phyloP scores from a whole-genome alignment of 176 grass and related monocot species.

The Cocos nucifera region DNA sequence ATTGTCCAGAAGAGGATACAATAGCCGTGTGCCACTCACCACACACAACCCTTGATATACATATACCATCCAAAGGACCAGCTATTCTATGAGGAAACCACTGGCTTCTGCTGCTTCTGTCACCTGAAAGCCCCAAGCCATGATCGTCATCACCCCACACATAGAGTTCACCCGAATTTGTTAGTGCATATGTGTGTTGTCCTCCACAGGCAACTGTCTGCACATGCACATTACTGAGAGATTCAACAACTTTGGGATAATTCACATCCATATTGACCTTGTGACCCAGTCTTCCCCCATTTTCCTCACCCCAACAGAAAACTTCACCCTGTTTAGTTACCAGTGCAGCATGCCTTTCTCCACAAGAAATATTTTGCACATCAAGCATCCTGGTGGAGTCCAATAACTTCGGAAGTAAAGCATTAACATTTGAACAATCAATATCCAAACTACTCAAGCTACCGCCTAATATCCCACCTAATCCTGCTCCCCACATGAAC shows the following conservation, averaged over 20 bases:
- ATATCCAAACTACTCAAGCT: conserved; percentile 2
- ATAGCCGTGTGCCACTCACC: conserved; percentile 87
- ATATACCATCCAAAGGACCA: conserved; percentile 51
- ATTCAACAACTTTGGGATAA: conserved; percentile 27
- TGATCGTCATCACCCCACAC: conserved; percentile 60
- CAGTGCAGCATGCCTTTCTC: conserved; percentile 72
- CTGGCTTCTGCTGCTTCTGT: conserved; percentile 29
- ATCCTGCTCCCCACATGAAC: conserved; percentile 73
- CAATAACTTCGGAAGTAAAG: conserved; percentile 71
- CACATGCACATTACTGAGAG: conserved; percentile 53
- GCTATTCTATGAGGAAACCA: conserved; percentile 72
- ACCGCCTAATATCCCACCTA: conserved; percentile 32
- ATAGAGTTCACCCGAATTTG: conserved; percentile 71
- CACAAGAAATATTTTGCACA: conserved; percentile 60
- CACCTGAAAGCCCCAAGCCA: conserved; percentile 31
- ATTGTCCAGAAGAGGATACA: conserved; percentile 58
- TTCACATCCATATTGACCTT: conserved; percentile 44
- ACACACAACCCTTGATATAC: conserved; percentile 66
- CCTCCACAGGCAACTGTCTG: conserved; percentile 67
- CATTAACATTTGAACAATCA: conserved; percentile 16
- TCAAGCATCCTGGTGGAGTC: conserved; percentile 53
- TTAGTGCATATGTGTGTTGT: conserved; percentile 69
- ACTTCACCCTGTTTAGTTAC: conserved; percentile 90
- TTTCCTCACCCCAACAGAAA: conserved; percentile 86
- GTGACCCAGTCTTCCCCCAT: conserved; percentile 58